Evolutionary conservation across 148 eudicot genomes (phyloP), one percentile per base, ranked within the genome.

Genomic region (Polygonum maritimum): DNA sequence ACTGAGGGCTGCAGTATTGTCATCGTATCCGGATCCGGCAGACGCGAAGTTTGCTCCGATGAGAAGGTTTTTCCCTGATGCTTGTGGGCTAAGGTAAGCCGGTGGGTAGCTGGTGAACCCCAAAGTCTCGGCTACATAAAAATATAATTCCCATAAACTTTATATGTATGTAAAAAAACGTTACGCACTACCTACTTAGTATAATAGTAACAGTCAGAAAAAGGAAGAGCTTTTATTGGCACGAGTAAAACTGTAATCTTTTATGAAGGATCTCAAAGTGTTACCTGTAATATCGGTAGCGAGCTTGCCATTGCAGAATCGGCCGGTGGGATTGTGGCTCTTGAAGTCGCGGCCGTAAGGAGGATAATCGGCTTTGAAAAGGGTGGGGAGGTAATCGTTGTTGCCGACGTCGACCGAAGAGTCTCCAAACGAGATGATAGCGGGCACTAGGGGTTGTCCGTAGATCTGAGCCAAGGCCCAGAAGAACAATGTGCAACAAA

Each of bases 271-370:
- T n/a, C n/a, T n/a, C n/a, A n/a, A n/a, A n/a, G n/a, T n/a, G n/a
- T n/a, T 85, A 92, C 99, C 99, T 74, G 98, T 96, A 31, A 96
- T 78, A 80, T 96, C 99, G 80, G 99, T 91, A 60, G 98, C 98
- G 51, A 96, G 76, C 84, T 91, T 96, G 41, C 99, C 99, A 89
- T 96, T 88, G 80, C 98, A 91, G 78, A 96, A 96, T 73, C 99
- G 86, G 12, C 99, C 99, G 57, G 99, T 96, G 33, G 99, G 81
- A 40, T 86, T 82, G 8, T 87, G 87, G 63, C 81, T 84, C 41
- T 48, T n/a, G 75, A 88, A 96, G 79, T 95, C 98, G 55, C 97
- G 81, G 0, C 99, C 98, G 77, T 95, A 92, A 76, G 91, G 97
- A 65, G 99, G 97, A 79, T 87, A 89, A 80, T 96, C 77, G 51